A percentile compares a stretch with the other conserved stretches of the same genome.
These are phyloP conservation scores for Solanum neorickii DNA, from an alignment of 257 asterid genomes.

Conservation along the genomic window DNA sequence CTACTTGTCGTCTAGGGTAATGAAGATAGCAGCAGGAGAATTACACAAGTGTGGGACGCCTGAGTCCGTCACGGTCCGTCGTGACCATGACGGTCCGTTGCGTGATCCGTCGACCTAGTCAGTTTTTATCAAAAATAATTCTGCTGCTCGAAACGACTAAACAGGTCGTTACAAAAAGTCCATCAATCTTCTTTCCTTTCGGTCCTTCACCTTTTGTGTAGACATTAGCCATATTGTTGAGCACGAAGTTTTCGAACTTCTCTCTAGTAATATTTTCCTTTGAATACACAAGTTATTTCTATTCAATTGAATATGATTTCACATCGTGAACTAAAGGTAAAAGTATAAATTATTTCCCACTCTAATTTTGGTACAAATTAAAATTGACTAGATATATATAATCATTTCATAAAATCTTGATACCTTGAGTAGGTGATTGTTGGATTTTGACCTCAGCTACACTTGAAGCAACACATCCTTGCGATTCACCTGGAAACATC, in stretches of 20 bases:
- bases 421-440: constrained; percentile 34
- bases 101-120: too few species aligned
- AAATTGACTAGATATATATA: neutral
- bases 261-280: neutral
- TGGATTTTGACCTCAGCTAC: constrained; percentile 26
- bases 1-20: too few species aligned
- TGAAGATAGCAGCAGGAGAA: too few species aligned
- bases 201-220: constrained; percentile 41
- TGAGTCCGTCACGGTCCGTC: too few species aligned
- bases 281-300: neutral
- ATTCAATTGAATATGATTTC: neutral
- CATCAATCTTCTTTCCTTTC: constrained; percentile 34
- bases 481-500: constrained; percentile 27
- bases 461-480: constrained; percentile 39
- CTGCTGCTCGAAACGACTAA: too few species aligned
- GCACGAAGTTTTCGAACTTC: constrained; percentile 15
- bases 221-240: constrained; percentile 53
- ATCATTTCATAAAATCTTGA: neutral
- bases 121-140: too few species aligned
- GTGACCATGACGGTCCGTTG: too few species aligned
- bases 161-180: constrained; percentile 9
- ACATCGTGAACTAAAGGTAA: neutral
- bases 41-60: too few species aligned
- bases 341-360: neutral
- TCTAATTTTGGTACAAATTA: neutral